Conservation (phyloP, 31 red algal species). For the Porphyra umbilicalis region DNA sequence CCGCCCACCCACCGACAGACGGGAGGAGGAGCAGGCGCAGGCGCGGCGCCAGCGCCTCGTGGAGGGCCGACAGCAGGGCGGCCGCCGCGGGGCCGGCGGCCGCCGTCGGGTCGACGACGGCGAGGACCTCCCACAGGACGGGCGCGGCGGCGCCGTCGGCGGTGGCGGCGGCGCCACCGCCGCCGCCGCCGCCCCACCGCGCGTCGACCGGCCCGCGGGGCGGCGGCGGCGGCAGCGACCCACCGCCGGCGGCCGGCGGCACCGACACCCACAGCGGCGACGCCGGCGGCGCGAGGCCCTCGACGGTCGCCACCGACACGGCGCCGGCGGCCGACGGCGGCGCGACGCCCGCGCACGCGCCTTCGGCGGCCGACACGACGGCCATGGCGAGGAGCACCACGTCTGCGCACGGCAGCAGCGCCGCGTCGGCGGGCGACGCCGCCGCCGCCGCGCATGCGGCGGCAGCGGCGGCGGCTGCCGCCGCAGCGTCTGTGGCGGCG, state of each 20-base stretch:
- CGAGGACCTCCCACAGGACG: constrained; percentile 15
- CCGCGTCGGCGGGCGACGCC: neutral
- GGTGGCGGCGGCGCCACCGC: neutral
- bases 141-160: neutral
- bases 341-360: neutral
- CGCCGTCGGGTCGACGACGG: constrained; percentile 37
- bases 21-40: constrained; percentile 14
- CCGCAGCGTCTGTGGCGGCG: neutral
- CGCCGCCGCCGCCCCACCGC: neutral
- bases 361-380: neutral
- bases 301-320: neutral
- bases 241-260: neutral
- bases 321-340: no score
- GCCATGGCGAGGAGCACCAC: neutral
- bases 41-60: constrained; percentile 5
- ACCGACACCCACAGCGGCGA: constrained; percentile 1
- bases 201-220: neutral
- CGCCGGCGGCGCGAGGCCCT: neutral
- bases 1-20: constrained; percentile 18
- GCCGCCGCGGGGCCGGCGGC: constrained; percentile 15
- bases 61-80: constrained; percentile 28
- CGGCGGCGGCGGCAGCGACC: neutral
- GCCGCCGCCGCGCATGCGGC: neutral
- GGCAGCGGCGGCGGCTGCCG: neutral
- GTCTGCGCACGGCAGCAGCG: neutral